Conservation (phyloP, 116 monocot species). For the Cymodocea nodosa region DNA sequence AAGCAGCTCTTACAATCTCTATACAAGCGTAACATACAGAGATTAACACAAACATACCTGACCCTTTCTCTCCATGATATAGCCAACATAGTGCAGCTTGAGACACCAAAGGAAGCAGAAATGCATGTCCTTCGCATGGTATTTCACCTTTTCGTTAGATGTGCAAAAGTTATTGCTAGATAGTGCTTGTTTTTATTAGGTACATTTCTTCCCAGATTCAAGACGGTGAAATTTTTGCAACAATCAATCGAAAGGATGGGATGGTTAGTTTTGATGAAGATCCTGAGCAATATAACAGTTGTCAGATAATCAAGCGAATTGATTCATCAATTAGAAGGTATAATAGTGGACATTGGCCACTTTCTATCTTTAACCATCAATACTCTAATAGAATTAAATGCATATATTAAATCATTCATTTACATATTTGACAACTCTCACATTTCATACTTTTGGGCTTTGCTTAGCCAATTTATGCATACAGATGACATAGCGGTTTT, state of each 20-base stretch:
- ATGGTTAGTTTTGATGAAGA: constrained; percentile 99
- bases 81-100: constrained; percentile 69
- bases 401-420: too few relatives aligned
- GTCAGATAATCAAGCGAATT: constrained; percentile 67
- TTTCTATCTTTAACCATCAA: background rate
- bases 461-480: too few relatives aligned
- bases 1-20: constrained; percentile 85
- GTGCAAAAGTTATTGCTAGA: background rate
- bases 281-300: constrained; percentile 93
- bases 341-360: background rate
- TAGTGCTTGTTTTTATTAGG: background rate
- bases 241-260: constrained; percentile 97
- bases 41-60: constrained; percentile 91
- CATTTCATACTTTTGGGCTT: too few relatives aligned
- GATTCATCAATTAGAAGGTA: constrained; percentile 92
- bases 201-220: constrained; percentile 48
- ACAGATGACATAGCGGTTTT: too few relatives aligned
- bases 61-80: constrained; percentile 96
- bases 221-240: constrained; percentile 93
- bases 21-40: constrained; percentile 89
- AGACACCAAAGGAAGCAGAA: constrained; percentile 84
- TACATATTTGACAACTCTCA: too few relatives aligned
- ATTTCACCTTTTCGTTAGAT: constrained; percentile 2
- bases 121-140: constrained; percentile 97
- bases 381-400: too few relatives aligned